Base-by-base conservation (phyloP, 1,284 basidiomycete species). In the Melanopsichium pennsylvanicum region DNA sequence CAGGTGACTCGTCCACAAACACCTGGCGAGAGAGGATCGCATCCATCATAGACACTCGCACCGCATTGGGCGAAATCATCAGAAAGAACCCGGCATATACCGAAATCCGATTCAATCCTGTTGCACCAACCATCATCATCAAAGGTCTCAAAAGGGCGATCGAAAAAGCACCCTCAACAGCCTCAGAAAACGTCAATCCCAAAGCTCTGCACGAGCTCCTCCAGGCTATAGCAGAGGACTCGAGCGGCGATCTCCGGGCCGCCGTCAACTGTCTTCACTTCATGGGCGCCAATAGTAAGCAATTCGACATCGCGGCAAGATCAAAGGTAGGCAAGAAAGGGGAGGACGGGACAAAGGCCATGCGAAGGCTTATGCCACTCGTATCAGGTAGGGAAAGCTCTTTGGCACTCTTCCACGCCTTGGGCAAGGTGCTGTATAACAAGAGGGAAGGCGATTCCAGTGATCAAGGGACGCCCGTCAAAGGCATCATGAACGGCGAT, bases 361-460 rank as follows among this genome's bases (percentile, higher is more conserved):
- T 54, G 35, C n/a, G 54, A 13, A 64, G 21, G 23, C 19, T 52
- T 37, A 50, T 61, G 15, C 45, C 48, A 27, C 31, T 60, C 15
- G 50, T 57, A 4, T 57, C 55, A 12, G 64, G 70, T 1, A 85
- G 92, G 42, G 95, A 97, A 74, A 89, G 92, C 71, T 90, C 88
- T 50, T 83, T 99, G 9, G 88, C 87, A 3, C 83, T 99, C 33
- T 98, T 97, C 76, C 96, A 97, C 82, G 84, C 97, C 7, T 83
- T 99, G 31, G 96, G 95, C 6, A 95, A 91, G 82, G 86, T 97
- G 2, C 82, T 98, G 43, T 98, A 95, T 81, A 97, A 96, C 82
- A 99, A 97, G 82, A 87, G 95, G 92, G 55, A 56, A 87, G 71
- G 66, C 15, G 74, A 76, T 50, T 51, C 48, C 4, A 67, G 61